Conservation (phyloP, 495 filamentous ascomycete genomes). For the Aspergillus olivimuriae region DNA sequence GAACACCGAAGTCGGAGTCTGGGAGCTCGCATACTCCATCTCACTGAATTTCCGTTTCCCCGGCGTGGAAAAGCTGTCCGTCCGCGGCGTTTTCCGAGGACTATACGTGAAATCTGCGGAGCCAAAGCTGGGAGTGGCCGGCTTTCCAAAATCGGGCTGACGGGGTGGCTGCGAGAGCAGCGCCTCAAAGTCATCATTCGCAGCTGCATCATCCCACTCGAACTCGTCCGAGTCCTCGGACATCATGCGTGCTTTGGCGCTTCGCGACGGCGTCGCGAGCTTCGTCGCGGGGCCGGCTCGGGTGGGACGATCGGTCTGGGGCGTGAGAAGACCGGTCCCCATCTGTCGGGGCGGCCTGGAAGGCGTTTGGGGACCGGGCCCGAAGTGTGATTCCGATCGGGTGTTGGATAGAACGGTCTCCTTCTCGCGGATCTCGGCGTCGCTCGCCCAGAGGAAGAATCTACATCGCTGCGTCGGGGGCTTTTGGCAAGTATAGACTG, state of each 20-base stretch:
- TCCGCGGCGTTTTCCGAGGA: slow-evolving; percentile 37
- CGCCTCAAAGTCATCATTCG: background rate
- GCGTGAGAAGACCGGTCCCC: slow-evolving; percentile 27
- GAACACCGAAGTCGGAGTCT: slow-evolving; percentile 19
- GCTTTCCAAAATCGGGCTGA: slow-evolving; percentile 20
- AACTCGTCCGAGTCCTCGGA: slow-evolving; percentile 39
- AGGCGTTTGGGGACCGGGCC: slow-evolving; percentile 19
- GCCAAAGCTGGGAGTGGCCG: slow-evolving; percentile 29
- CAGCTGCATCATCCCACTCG: slow-evolving; percentile 32
- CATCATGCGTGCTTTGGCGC: slow-evolving; percentile 34
- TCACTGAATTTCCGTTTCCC: slow-evolving; percentile 46
- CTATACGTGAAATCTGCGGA: background rate
- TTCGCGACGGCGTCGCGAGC: slow-evolving; percentile 21
- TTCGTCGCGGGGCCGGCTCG: slow-evolving; percentile 5
- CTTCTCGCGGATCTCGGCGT: slow-evolving; percentile 53
- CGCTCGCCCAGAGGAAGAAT: slow-evolving; percentile 67
- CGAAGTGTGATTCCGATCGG: slow-evolving; percentile 31
- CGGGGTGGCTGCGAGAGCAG: slow-evolving; percentile 7
- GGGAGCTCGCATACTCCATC: slow-evolving; percentile 12
- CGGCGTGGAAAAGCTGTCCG: slow-evolving; percentile 41
- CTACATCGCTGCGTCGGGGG: slow-evolving; percentile 45
- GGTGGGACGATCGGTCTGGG: slow-evolving; percentile 24
- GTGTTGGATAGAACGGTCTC: slow-evolving; percentile 45
- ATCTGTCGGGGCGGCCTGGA: slow-evolving; percentile 9
- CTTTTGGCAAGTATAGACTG: slow-evolving; percentile 62